Conservation (phyloP, 2,329 filamentous ascomycete species). For the Fusarium metavorans region DNA sequence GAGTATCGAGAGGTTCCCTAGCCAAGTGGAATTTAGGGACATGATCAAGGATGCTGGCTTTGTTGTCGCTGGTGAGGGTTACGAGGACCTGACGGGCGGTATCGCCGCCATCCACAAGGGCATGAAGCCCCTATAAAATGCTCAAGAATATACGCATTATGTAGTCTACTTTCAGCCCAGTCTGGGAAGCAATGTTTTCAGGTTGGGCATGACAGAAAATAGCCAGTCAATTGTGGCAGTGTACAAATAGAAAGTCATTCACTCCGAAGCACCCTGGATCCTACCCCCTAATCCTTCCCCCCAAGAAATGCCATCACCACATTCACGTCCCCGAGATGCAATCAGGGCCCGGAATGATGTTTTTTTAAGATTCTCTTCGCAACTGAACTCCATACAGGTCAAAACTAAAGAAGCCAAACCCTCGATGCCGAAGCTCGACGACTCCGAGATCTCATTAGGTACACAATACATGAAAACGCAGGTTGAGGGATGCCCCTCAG, state of each 20-base stretch:
- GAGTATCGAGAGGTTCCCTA: conserved; percentile 94
- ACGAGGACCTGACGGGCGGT: conserved; percentile 90
- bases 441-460: conserved; percentile 53
- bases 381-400: conserved; percentile 50
- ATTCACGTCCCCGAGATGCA: conserved; percentile 31
- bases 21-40: conserved; percentile 82
- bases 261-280: conserved; percentile 36
- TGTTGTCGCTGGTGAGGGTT: conserved; percentile 82
- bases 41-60: conserved; percentile 92
- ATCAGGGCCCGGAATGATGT: conserved; percentile 44
- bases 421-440: conserved; percentile 43
- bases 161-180: conserved; percentile 39
- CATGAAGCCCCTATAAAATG: conserved; percentile 76
- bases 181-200: conserved; percentile 12
- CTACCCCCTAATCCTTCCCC: conserved; percentile 28
- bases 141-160: conserved; percentile 23
- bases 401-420: conserved; percentile 48
- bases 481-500: conserved; percentile 35
- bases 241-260: conserved; percentile 43
- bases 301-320: conserved; percentile 32
- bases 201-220: conserved; percentile 19
- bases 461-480: conserved; percentile 51
- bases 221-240: conserved; percentile 31
- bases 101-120: conserved; percentile 98
- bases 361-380: conserved; percentile 46